Conservation (phyloP, 2,329 filamentous ascomycete species). For the Colletotrichum sansevieriae region DNA sequence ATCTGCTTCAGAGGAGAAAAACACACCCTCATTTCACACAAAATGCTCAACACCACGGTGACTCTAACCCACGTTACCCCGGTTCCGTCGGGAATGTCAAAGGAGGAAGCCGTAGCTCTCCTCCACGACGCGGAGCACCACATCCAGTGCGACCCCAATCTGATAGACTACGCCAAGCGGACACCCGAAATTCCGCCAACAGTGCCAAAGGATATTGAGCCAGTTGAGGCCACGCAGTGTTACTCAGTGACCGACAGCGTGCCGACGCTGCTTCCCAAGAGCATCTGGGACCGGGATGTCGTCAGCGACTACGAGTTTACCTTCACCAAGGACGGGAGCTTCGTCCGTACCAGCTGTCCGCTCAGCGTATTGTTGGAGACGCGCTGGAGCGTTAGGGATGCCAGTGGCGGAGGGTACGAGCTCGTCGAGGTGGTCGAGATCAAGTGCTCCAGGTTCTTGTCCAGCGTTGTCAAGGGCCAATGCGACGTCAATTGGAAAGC, state of each 20-base stretch:
- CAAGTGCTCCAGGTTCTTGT: conserved; percentile 62
- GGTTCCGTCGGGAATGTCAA: conserved; percentile 55
- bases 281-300: conserved; percentile 67
- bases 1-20: not conserved
- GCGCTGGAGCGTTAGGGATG: conserved; percentile 57
- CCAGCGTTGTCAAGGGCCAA: conserved; percentile 62
- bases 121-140: conserved; percentile 67
- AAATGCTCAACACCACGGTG: conserved; percentile 60
- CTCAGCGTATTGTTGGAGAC: conserved; percentile 67
- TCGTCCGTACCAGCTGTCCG: conserved; percentile 65
- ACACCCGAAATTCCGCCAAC: conserved; percentile 47
- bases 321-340: conserved; percentile 62
- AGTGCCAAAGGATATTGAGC: conserved; percentile 48
- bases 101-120: conserved; percentile 55
- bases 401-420: conserved; percentile 50
- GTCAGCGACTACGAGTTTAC: conserved; percentile 68
- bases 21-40: conserved; percentile 11
- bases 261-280: conserved; percentile 66
- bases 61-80: conserved; percentile 57
- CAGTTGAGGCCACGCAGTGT: conserved; percentile 49
- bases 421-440: conserved; percentile 65
- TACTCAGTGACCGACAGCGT: conserved; percentile 65
- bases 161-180: conserved; percentile 53
- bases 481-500: conserved; percentile 64
- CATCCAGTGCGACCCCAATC: conserved; percentile 66